A percentile compares a stretch with the other conserved stretches of the same genome.
Evolutionary conservation across 257 asterid species (phyloP).

Genomic region (Plantago elongata): DNA sequence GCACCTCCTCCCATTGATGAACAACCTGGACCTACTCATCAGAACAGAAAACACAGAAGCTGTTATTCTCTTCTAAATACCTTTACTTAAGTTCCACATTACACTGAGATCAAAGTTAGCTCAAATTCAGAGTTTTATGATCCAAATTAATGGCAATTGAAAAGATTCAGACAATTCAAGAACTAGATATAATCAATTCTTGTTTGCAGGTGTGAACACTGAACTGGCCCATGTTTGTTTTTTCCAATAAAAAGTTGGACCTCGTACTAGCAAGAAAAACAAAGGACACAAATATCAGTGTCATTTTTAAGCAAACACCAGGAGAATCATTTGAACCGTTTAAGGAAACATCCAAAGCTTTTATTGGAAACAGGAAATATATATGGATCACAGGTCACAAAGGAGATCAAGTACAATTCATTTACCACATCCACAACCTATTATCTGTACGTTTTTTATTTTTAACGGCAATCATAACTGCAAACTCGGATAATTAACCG

Average conservation of each 20-base stretch:
- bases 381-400: not conserved
- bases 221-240: not conserved
- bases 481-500: too few species aligned
- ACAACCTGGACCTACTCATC: constrained; percentile 83
- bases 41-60: not conserved
- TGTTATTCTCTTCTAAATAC: not conserved
- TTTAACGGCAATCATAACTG: too few species aligned
- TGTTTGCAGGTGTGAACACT: not conserved
- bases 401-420: not conserved
- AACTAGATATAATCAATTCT: not conserved
- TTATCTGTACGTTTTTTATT: too few species aligned
- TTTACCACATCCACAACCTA: not conserved
- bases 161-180: too few species aligned
- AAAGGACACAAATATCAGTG: not conserved
- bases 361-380: not conserved
- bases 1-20: constrained; percentile 98
- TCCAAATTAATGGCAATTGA: too few species aligned
- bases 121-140: too few species aligned
- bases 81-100: too few species aligned
- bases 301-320: not conserved
- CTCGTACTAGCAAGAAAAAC: not conserved
- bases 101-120: too few species aligned
- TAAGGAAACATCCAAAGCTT: not conserved
- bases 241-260: not conserved
- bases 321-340: not conserved